Base-by-base conservation (phyloP, 495 filamentous ascomycete species). In the Cryomyces minteri region DNA sequence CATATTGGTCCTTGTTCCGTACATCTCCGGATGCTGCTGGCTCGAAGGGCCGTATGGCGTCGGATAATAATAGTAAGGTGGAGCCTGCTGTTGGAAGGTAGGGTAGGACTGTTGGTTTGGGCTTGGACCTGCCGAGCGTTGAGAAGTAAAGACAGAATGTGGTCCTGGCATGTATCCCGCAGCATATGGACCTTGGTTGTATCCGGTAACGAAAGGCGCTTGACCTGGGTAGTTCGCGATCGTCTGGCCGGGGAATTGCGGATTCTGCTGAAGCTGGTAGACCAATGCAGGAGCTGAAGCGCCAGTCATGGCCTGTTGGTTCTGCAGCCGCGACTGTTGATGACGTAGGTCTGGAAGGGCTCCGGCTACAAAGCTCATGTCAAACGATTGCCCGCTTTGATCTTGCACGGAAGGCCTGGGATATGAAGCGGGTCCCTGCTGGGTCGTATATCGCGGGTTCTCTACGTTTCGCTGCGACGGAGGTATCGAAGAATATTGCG, bases 301-400 rank as follows among this genome's bases (percentile, higher is more conserved):
- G 29, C 56, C 53, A 31, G 58, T 47, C 5, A 54, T 32, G 5
- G 48, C 18, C 12, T 46, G 51, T 32, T 51, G 51, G 36, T 10
- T 32, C 12, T 50, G 51, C 28, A 53, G 46, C 31, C 45, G 52
- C 4, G 36, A 32, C 4, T 52, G 45, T 12, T 11, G 33, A 14
- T 18, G 48, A 43, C 28, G 43, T 6, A 38, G 67, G 18, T 57
- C 54, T 37, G 71, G 69, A 4, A 75, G 52, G 31, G 65, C 52
- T 28, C 66, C 66, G 18, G 49, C 51, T 61, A 74, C 66, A 28
- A 58, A 56, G 31, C 54, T 55, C 69, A 74, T 70, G 45, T 62
- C 68, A 46, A 73, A 59, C 18, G 58, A 46, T 10, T 41, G 42
- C 9, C 48, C 41, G 46, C 57, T 63, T 52, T 62, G 66, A 25